Evolutionary conservation across 2,329 filamentous ascomycete species (phyloP).

Genomic region (Stemphylium lycopersici): DNA sequence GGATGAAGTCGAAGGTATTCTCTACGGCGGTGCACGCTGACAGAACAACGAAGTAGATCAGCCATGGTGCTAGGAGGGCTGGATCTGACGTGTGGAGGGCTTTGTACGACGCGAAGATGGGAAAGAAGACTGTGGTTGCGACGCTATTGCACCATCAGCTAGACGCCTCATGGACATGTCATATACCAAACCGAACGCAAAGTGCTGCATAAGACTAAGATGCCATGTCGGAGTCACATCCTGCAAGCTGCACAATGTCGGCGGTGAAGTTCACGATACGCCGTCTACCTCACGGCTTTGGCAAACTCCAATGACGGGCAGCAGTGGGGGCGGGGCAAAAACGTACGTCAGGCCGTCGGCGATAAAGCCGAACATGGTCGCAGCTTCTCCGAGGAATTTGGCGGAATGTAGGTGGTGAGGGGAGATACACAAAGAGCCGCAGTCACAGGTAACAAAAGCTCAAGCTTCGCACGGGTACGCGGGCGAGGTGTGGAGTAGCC

Average conservation of each 20-base stretch:
- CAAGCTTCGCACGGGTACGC: conserved; percentile 25
- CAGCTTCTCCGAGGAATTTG: conserved; percentile 3
- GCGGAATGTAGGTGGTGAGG: conserved; percentile 3
- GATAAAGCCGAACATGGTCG: conserved; percentile 46
- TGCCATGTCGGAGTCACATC: conserved; percentile 12
- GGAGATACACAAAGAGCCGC: conserved; percentile 4
- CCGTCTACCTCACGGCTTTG: conserved; percentile 11
- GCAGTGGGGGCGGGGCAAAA: conserved; percentile 33
- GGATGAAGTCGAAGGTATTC: conserved; percentile 85
- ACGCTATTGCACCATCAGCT: conserved; percentile 37
- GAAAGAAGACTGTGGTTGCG: conserved; percentile 83
- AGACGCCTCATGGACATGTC: neutral
- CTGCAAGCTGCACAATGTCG: conserved; percentile 12
- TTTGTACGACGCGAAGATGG: conserved; percentile 97
- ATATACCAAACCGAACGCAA: neutral
- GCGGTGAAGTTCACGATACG: conserved; percentile 13
- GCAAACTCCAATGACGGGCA: conserved; percentile 8
- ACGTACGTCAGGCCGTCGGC: conserved; percentile 48
- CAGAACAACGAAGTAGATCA: conserved; percentile 98
- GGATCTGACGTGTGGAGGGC: conserved; percentile 92
- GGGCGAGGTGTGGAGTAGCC: conserved; percentile 26
- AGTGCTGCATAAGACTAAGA: neutral
- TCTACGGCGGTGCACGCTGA: conserved; percentile 81
- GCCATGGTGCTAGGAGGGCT: conserved; percentile 90
- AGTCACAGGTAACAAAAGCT: conserved; percentile 15